Evolutionary conservation across 2,329 filamentous ascomycete genomes (phyloP).

Genomic region (Sclerotinia spermophila): DNA sequence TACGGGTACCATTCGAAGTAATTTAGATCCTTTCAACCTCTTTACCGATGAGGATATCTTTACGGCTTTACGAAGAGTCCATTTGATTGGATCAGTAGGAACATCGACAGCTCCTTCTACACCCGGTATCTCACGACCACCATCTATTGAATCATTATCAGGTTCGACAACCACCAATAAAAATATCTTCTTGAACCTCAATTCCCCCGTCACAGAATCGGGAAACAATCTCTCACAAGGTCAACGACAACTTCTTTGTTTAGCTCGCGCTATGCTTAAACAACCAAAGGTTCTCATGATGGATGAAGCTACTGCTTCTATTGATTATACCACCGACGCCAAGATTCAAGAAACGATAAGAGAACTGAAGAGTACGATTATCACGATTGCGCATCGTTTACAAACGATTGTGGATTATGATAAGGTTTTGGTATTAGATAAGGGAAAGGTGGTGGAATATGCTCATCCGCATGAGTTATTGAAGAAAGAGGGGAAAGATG

Average conservation of each 20-base stretch:
- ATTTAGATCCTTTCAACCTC: constrained; percentile 85
- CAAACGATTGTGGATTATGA: constrained; percentile 98
- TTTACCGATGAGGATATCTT: constrained; percentile 93
- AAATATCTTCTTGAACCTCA: constrained; percentile 87
- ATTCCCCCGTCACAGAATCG: constrained; percentile 80
- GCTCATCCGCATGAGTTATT: constrained; percentile 85
- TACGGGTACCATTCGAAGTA: constrained; percentile 84
- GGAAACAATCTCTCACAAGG: constrained; percentile 94
- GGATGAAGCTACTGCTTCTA: constrained; percentile 97
- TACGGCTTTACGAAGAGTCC: constrained; percentile 78
- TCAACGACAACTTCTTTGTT: constrained; percentile 88
- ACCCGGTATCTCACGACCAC: constrained; percentile 36
- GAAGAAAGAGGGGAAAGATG: constrained; percentile 53
- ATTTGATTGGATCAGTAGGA: constrained; percentile 64
- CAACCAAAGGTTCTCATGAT: constrained; percentile 91
- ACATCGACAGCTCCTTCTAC: constrained; percentile 33
- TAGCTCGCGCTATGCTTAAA: constrained; percentile 89
- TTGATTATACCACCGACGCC: constrained; percentile 91
- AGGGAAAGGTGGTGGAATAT: constrained; percentile 81
- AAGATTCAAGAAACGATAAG: constrained; percentile 97
- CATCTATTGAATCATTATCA: constrained; percentile 27
- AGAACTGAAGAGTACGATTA: constrained; percentile 88
- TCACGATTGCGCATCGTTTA: constrained; percentile 92
- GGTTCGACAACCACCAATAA: constrained; percentile 64
- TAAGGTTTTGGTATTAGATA: constrained; percentile 91